Base-by-base conservation (phyloP, 2,329 filamentous ascomycete species). In the Hortaea sp. region DNA sequence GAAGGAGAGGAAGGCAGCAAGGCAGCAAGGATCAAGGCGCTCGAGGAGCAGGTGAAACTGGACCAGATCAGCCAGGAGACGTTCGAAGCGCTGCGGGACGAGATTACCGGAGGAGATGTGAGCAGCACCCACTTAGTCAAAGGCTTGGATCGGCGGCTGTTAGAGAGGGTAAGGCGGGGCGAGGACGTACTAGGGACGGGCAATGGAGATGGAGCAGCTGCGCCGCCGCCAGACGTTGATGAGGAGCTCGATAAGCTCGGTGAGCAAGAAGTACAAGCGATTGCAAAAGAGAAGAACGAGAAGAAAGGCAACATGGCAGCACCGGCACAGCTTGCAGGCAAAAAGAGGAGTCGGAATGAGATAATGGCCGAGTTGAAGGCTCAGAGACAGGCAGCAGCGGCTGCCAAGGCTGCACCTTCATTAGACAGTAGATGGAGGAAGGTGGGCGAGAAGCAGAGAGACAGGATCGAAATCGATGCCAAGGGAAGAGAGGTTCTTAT, bases 71-170 rank as follows among this genome's bases (percentile, higher is more conserved):
- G 94, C 55, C 76, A 80, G 55, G 77, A 76, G 42, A 88, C 82
- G 0, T 95, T 94, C 63, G 82, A 90, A 57, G 80, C 76, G 57
- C 65, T 90, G 37, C 74, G 84, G 31, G 77, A 78, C 52, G 78
- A 94, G 56, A 87, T 95, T 46, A 72, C 87, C 1, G 89, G 88
- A 3, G 90, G 89, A 6, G 85, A 94, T 63, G 67, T 89, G 20
- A 72, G 72, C 10, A 87, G 81, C 56, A 94, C 88, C 10, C 88
- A 95, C 72, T 68, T 95, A 53, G 83, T 97, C 41, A 97, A 95
- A 62, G 92, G 92, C 0, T 68, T 98, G 42, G 92, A 98, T 66
- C 85, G 88, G 63, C 84, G 85, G 63, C 70, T 97, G 9, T 69
- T 89, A 29, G 78, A 85, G 63, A 74, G 81, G 54, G 75, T 85